A percentile compares a stretch with the other conserved stretches of the same genome.
Conservation (phyloP, 495 filamentous ascomycete species). For the Barbatosphaeria neglecta region DNA sequence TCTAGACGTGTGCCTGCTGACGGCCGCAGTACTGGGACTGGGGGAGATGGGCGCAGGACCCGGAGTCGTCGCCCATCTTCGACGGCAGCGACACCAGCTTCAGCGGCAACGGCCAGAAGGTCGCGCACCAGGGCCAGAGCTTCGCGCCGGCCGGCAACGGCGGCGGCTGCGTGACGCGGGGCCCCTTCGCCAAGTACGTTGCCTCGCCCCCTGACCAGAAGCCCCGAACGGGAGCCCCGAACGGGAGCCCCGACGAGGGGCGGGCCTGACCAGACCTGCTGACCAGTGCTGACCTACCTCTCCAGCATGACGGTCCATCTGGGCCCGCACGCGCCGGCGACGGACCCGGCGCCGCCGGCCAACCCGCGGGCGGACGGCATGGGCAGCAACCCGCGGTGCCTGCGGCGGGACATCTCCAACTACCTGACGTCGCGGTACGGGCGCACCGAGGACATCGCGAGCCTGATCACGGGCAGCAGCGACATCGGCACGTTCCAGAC, state of each 20-base stretch:
- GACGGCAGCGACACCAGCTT: constrained; percentile 50
- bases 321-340: constrained; percentile 31
- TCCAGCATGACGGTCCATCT: constrained; percentile 40
- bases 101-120: constrained; percentile 46
- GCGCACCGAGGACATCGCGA: constrained; percentile 36
- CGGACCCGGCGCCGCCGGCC: constrained; percentile 20
- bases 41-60: constrained; percentile 36
- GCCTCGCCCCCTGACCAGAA: too few species aligned
- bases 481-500: constrained; percentile 35
- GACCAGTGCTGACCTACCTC: too few species aligned
- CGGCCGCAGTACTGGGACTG: constrained; percentile 50
- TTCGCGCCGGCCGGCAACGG: constrained; percentile 41
- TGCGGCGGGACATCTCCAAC: constrained; percentile 52
- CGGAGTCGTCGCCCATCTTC: constrained; percentile 50
- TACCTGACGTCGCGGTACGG: constrained; percentile 30
- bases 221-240: too few species aligned
- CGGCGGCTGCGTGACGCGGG: constrained; percentile 54
- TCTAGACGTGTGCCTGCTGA: neutral
- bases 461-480: constrained; percentile 31
- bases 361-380: constrained; percentile 27
- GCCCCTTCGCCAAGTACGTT: constrained; percentile 41
- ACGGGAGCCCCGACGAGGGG: too few species aligned
- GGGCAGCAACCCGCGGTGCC: constrained; percentile 48
- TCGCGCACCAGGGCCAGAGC: constrained; percentile 15
- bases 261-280: too few species aligned